Evolutionary conservation across 2,329 filamentous ascomycete genomes (phyloP).

Genomic region (Paracamarosporium sp.): DNA sequence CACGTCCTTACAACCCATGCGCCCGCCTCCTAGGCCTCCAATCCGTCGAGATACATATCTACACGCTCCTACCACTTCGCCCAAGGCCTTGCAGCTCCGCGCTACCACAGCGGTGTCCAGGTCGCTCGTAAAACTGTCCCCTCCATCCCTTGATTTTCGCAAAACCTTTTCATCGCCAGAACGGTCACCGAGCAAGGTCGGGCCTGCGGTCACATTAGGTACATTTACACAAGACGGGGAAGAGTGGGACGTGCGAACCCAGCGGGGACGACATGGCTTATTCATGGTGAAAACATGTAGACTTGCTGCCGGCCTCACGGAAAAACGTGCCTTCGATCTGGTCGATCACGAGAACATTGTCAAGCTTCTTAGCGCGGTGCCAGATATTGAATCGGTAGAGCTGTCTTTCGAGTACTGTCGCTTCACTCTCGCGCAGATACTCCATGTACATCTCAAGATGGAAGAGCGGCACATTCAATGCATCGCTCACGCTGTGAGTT

Average conservation of each 20-base stretch:
- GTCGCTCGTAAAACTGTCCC: not conserved
- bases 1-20: not conserved
- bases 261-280: conserved; percentile 2
- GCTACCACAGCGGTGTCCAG: not conserved
- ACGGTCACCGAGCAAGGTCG: not conserved
- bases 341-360: conserved; percentile 9
- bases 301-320: not conserved
- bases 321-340: not conserved
- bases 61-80: not conserved
- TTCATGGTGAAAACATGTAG: conserved; percentile 11
- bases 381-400: not conserved
- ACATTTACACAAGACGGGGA: conserved; percentile 8
- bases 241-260: conserved; percentile 11
- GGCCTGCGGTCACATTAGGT: conserved; percentile 3
- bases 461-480: conserved; percentile 14
- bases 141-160: not conserved
- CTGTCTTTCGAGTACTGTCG: conserved; percentile 14
- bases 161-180: not conserved
- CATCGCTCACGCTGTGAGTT: conserved; percentile 15
- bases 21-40: not conserved
- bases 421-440: conserved; percentile 12
- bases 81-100: not conserved
- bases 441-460: conserved; percentile 14
- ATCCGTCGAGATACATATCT: not conserved
- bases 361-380: not conserved